Evolutionary conservation across 108 stramenopile genomes (phyloP).

Genomic region (Cyclotella kingstonii): DNA sequence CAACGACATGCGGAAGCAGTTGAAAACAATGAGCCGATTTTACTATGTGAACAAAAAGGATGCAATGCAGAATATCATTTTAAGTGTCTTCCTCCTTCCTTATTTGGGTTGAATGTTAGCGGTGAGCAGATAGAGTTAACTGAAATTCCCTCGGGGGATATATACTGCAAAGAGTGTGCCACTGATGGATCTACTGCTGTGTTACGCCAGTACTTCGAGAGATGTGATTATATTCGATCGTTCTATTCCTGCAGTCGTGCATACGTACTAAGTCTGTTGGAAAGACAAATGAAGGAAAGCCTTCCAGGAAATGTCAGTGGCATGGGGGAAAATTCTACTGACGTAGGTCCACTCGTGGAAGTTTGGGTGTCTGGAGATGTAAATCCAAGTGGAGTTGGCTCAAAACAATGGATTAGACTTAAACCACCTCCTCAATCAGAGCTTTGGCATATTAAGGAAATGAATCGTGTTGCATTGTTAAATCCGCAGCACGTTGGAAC

Average conservation of each 20-base stretch:
- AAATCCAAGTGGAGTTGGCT: too few relatives aligned
- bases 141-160: slow-evolving; percentile 53
- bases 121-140: slow-evolving; percentile 1
- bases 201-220: slow-evolving; percentile 54
- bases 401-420: too few relatives aligned
- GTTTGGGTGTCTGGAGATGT: neutral
- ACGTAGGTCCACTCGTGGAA: slow-evolving; percentile 1
- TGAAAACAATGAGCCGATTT: slow-evolving; percentile 31
- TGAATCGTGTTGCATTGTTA: slow-evolving; percentile 19
- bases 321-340: neutral
- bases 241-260: slow-evolving; percentile 32
- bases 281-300: slow-evolving; percentile 45
- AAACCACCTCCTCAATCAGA: slow-evolving; percentile 44
- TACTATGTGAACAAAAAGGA: slow-evolving; percentile 45
- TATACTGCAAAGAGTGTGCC: slow-evolving; percentile 57
- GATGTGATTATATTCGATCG: slow-evolving; percentile 31
- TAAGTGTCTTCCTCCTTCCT: slow-evolving; percentile 35
- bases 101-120: slow-evolving; percentile 1
- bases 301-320: slow-evolving; percentile 18
- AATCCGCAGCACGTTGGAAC: neutral
- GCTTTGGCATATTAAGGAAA: slow-evolving; percentile 34
- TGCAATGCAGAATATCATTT: slow-evolving; percentile 66
- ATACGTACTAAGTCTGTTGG: slow-evolving; percentile 40
- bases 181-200: slow-evolving; percentile 43
- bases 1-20: slow-evolving; percentile 20